A percentile compares a stretch with the other conserved stretches of the same genome.
These are phyloP conservation scores for Moesziomyces aphidis DNA, from an alignment of 1,284 basidiomycete genomes.

Conservation along the genomic window DNA sequence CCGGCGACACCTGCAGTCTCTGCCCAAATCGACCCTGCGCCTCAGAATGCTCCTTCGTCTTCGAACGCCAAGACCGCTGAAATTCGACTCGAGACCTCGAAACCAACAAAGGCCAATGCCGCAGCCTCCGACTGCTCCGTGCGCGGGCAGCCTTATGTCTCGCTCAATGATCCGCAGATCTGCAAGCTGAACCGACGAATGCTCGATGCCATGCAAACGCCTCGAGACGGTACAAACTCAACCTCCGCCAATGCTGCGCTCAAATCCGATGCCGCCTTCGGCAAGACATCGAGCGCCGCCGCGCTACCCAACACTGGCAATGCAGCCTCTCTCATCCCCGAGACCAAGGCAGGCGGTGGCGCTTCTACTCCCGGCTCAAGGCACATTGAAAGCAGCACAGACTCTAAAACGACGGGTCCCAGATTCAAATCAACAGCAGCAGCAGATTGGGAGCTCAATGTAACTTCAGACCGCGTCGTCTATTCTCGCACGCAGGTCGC, in stretches of 20 bases:
- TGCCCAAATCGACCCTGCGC: neutral
- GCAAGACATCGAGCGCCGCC: slow-evolving; percentile 1
- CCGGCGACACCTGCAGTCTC: neutral
- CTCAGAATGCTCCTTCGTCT: neutral
- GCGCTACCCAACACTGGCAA: slow-evolving; percentile 1
- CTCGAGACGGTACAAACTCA: slow-evolving; percentile 8
- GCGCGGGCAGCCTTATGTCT: slow-evolving; percentile 47
- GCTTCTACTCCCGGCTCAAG: slow-evolving; percentile 7
- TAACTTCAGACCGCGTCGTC: slow-evolving; percentile 68
- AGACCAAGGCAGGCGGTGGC: slow-evolving; percentile 3
- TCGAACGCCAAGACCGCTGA: slow-evolving; percentile 8
- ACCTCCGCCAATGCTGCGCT: neutral
- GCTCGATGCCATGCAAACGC: slow-evolving; percentile 37
- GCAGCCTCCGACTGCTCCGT: slow-evolving; percentile 33
- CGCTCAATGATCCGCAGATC: slow-evolving; percentile 41
- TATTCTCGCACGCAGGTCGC: slow-evolving; percentile 91
- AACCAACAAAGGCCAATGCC: neutral
- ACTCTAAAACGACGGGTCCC: neutral
- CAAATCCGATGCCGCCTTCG: neutral
- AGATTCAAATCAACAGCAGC: neutral
- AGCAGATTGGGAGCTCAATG: slow-evolving; percentile 58
- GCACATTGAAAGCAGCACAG: neutral
- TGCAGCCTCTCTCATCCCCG: slow-evolving; percentile 1
- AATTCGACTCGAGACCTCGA: slow-evolving; percentile 5
- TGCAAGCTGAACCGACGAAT: slow-evolving; percentile 40